phyloP scores from a whole-genome alignment of 768 basidiomycete species.

The Austroboletus festivus region DNA sequence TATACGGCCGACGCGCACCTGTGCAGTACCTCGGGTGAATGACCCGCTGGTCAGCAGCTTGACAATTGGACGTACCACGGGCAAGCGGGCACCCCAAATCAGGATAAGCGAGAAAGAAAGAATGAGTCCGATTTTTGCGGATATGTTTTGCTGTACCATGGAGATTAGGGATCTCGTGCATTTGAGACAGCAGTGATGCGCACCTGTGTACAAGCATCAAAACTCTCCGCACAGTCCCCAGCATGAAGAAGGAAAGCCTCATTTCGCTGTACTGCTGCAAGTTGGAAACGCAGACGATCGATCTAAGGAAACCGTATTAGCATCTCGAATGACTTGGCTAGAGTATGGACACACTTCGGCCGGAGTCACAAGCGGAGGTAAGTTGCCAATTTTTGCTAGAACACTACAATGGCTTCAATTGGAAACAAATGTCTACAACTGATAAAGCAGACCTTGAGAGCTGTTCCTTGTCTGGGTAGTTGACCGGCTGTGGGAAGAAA shows the following conservation, averaged over 20 bases:
- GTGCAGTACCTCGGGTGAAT: constrained; percentile 3
- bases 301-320: constrained; percentile 57
- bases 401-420: constrained; percentile 46
- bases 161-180: constrained; percentile 2
- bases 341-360: constrained; percentile 65
- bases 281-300: constrained; percentile 77
- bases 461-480: constrained; percentile 62
- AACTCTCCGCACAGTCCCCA: constrained; percentile 97
- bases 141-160: constrained; percentile 71
- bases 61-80: constrained; percentile 60
- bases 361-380: constrained; percentile 91
- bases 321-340: constrained; percentile 11
- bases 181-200: constrained; percentile 23
- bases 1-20: constrained; percentile 86
- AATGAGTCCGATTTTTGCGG: constrained; percentile 85
- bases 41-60: neutral
- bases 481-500: constrained; percentile 49
- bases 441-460: constrained; percentile 47
- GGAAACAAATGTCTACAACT: neutral
- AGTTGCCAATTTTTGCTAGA: constrained; percentile 65
- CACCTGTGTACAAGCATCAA: constrained; percentile 86
- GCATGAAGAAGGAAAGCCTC: constrained; percentile 95
- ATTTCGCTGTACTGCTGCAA: constrained; percentile 76
- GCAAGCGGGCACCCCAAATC: constrained; percentile 88
- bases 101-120: constrained; percentile 94